Evolutionary conservation across 257 asterid species (phyloP).

Genomic region (Leonotis leonurus): DNA sequence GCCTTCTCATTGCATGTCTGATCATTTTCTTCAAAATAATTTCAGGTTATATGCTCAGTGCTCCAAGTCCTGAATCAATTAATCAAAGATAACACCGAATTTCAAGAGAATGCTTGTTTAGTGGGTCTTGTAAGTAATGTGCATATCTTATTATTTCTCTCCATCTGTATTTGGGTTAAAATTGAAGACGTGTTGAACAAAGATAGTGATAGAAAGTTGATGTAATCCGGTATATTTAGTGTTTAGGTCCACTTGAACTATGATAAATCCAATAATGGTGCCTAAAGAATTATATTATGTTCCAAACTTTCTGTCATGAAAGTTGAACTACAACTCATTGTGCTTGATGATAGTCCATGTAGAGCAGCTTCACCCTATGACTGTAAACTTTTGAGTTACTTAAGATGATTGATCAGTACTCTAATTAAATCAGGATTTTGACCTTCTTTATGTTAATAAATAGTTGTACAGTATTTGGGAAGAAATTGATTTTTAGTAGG

Average conservation of each 20-base stretch:
- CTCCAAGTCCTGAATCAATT: conserved; percentile 88
- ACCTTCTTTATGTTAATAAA: no score
- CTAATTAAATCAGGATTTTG: not conserved
- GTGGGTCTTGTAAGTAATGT: conserved; percentile 83
- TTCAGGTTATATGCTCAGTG: conserved; percentile 79
- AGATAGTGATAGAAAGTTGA: not conserved
- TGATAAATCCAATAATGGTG: not conserved
- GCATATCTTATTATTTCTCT: conserved; percentile 12
- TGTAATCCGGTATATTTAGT: not conserved
- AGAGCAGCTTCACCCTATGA: not conserved
- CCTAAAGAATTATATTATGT: not conserved
- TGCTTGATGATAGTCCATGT: not conserved
- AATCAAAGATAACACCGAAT: conserved; percentile 81
- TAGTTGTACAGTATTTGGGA: not conserved
- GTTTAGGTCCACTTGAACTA: not conserved
- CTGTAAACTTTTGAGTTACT: not conserved
- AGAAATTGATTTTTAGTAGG: conserved; percentile 1
- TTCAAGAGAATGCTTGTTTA: conserved; percentile 96
- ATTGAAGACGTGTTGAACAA: conserved; percentile 1
- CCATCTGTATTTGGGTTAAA: not conserved
- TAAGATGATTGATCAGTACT: not conserved
- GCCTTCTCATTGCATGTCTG: conserved; percentile 8
- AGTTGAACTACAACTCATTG: not conserved
- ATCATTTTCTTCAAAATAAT: not conserved
- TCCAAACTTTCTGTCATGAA: not conserved